Evolutionary conservation across 2,329 filamentous ascomycete genomes (phyloP), one percentile per base, ranked within the genome.

Genomic region (Cladosporium cucumerinum): DNA sequence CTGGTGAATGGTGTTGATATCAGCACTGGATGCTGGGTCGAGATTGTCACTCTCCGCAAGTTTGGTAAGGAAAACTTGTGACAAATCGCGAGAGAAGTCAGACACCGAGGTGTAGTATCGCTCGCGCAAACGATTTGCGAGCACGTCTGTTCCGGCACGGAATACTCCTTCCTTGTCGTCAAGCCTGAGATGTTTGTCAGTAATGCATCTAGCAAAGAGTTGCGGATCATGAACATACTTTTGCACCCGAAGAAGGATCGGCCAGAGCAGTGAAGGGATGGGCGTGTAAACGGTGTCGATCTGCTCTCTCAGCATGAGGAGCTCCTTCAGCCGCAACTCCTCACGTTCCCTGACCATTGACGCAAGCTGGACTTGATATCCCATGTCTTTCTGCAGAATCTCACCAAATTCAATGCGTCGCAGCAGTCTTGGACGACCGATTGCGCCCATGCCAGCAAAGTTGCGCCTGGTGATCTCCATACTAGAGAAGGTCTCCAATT

Each of bases 401-500:
- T 93, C 85, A 8, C 92, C 93, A 76, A 99, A 99, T 67, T 94
- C 91, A 70, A 98, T 93, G 52, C 95, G 88, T 65, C 93, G 85
- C 59, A 89, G 84, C 32, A 99, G 82, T 57, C 92, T 86, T 28
- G 90, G 85, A 72, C 89, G 88, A 63, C 95, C 95, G 55, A 87
- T 88, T 48, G 90, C 88, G 7, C 95, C 95, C 92, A 98, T 97
- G 43, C 90, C 89, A n/a, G 90, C 90, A 78, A 97, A 99, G 77
- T 98, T 94, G 66, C 95, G 89, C 61, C 95, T 86, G 2, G 95
- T 97, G 69, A 99, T 89, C 78, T 99, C 95, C 90, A 97, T 97
- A 0, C 93, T 97, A 7, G 94, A 94, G 77, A 98, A 99, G 0
- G 92, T 92, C 77, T 98, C 94, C 84, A 97, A 90, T 77, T 97